These are phyloP conservation scores for Fraxinus xanthoxyloides DNA, from an alignment of 305 asterid genomes.

Conservation along the genomic window DNA sequence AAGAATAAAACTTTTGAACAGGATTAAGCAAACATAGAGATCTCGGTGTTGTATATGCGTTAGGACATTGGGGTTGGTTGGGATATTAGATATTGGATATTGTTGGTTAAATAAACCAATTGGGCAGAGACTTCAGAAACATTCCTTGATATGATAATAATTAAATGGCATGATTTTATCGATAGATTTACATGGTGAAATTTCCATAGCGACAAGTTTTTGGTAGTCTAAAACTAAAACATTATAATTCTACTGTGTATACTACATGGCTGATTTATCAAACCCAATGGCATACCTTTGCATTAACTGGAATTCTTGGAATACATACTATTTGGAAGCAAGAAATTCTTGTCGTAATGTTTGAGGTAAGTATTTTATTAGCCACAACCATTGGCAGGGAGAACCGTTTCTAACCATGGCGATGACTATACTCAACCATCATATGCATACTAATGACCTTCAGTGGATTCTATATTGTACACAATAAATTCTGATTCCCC, in stretches of 20 bases:
- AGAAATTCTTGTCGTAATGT: not conserved
- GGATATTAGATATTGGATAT: not conserved
- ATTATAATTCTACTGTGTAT: not conserved
- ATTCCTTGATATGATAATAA: not conserved
- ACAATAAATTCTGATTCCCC: not conserved
- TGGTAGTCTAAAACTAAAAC: not conserved
- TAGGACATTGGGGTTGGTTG: not conserved
- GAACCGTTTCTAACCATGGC: not conserved
- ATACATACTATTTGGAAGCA: not conserved
- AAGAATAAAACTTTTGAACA: not conserved
- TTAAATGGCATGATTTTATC: not conserved
- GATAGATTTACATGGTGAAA: not conserved
- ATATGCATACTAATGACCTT: not conserved
- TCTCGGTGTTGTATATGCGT: not conserved
- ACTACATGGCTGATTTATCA: not conserved
- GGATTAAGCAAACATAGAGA: not conserved
- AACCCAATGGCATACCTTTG: not conserved
- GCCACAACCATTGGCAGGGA: not conserved
- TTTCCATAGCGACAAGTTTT: not conserved
- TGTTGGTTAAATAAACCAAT: not conserved
- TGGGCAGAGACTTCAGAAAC: not conserved
- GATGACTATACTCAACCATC: conserved; percentile 6
- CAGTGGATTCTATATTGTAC: not conserved
- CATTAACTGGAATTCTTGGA: conserved; percentile 2
- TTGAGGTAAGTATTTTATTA: not conserved